Evolutionary conservation across 192 early-diverging fungal species (phyloP).

Genomic region (Pilaira anomala): DNA sequence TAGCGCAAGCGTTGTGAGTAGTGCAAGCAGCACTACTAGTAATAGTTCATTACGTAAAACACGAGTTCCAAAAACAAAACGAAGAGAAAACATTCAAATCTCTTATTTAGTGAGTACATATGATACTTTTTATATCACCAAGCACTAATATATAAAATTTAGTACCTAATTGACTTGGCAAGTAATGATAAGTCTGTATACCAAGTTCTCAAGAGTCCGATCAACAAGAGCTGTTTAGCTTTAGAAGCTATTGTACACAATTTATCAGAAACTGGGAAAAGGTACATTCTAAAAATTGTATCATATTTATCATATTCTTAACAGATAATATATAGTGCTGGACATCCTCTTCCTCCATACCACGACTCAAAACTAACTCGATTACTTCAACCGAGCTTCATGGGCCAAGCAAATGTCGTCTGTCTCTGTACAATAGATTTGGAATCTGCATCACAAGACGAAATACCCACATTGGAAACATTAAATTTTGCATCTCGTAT

Average conservation of each 20-base stretch:
- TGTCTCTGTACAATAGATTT: conserved; percentile 14
- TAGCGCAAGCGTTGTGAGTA: neutral
- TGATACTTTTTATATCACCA: neutral
- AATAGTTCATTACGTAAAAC: neutral
- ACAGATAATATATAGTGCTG: neutral
- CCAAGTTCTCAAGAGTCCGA: conserved; percentile 2
- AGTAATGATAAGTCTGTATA: conserved; percentile 15
- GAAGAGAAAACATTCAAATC: neutral
- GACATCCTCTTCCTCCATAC: conserved; percentile 13
- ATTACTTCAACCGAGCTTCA: conserved; percentile 9
- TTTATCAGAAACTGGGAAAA: conserved; percentile 13
- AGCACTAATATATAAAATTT: too few species aligned
- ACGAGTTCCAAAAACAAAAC: neutral
- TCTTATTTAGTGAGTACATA: conserved; percentile 1
- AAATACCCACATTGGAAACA: conserved; percentile 12
- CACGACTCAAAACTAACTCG: conserved; percentile 13
- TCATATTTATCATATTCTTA: neutral
- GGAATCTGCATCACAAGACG: conserved; percentile 5
- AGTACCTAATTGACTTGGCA: conserved; percentile 11
- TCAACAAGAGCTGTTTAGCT: conserved; percentile 14
- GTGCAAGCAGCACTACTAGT: conserved; percentile 4
- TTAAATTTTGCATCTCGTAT: conserved; percentile 10
- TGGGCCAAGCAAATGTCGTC: neutral
- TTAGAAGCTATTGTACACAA: conserved; percentile 17
- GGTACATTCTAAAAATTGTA: neutral